Conservation (phyloP, 352 stramenopile species). For the Pythium plurisporium region DNA sequence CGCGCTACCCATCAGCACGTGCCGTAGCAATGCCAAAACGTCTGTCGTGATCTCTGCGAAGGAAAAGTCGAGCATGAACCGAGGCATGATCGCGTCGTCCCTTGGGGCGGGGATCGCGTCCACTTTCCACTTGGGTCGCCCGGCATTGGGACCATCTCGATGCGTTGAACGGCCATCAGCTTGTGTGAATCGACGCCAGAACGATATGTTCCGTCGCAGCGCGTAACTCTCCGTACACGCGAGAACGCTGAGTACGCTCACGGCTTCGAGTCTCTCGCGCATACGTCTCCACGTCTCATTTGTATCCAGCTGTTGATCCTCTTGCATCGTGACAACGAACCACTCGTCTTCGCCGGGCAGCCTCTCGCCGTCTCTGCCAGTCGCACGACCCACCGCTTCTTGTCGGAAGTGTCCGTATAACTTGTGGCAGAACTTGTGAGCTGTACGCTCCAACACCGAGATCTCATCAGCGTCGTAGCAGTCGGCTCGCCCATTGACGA, state of each 20-base stretch:
- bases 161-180: background rate
- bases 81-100: slow-evolving; percentile 24
- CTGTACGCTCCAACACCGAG: background rate
- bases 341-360: background rate
- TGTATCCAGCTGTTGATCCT: background rate
- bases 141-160: background rate
- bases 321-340: slow-evolving; percentile 1
- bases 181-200: slow-evolving; percentile 13
- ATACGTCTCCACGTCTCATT: slow-evolving; percentile 3
- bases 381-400: background rate
- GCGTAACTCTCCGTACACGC: slow-evolving; percentile 12
- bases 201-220: slow-evolving; percentile 7
- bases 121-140: background rate
- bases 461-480: background rate
- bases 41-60: slow-evolving; percentile 26
- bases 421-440: slow-evolving; percentile 5
- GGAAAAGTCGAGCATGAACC: slow-evolving; percentile 38
- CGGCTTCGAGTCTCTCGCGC: slow-evolving; percentile 14
- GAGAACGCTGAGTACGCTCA: slow-evolving; percentile 15
- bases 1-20: slow-evolving; percentile 21
- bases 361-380: background rate
- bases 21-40: slow-evolving; percentile 24
- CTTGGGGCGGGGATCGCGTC: background rate
- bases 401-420: background rate
- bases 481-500: background rate